Base-by-base conservation (phyloP, 192 early-diverging fungal genomes). In the Glomus cerebriforme region DNA sequence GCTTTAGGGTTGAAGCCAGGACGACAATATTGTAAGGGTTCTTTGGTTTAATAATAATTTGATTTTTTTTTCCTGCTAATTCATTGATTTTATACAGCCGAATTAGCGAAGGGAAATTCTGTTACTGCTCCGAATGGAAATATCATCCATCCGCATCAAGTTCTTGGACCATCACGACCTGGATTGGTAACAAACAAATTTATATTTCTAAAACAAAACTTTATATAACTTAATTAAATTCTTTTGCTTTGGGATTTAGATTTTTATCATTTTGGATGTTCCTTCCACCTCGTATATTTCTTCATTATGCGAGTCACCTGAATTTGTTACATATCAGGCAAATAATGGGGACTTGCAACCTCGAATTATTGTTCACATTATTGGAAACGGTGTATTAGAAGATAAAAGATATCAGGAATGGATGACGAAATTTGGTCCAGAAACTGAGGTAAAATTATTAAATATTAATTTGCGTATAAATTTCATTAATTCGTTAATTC, bases 181-280 rank as follows among this genome's bases (percentile, higher is more conserved):
- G 91, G 93, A 29, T 82, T 90, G 27, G 88, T 87, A 81, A 85
- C 22, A n/a, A 24, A 13, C 8, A 24, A 58, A 73, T 37, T 12
- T 29, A 66, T 35, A 26, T 49, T 63, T 29, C 19, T 39, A n/a
- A 37, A 35, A 49, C 3, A 43, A 22, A 43, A 24, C n/a, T 26
- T 70, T 24, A 2, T 43, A 24, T 45, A 2, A 7, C 45, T 43
- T 34, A 67, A 34, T 34, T 19, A 34, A 34, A 34, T 29, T 67
- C n/a, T 73, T 31, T 29, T 49, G 27, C 29, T 31, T 29, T 7
- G 58, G 31, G 1, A 22, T 65, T 13, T 39, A 86, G 83, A 81
- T 92, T 8, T 90, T 94, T 78, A 86, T 92, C 32, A 82, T 95
- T 12, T 70, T 92, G 22, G 94, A 95, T 65, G 92, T 92, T 54